Evolutionary conservation across 2,329 filamentous ascomycete species (phyloP).

Genomic region (Fusarium pseudograminearum): DNA sequence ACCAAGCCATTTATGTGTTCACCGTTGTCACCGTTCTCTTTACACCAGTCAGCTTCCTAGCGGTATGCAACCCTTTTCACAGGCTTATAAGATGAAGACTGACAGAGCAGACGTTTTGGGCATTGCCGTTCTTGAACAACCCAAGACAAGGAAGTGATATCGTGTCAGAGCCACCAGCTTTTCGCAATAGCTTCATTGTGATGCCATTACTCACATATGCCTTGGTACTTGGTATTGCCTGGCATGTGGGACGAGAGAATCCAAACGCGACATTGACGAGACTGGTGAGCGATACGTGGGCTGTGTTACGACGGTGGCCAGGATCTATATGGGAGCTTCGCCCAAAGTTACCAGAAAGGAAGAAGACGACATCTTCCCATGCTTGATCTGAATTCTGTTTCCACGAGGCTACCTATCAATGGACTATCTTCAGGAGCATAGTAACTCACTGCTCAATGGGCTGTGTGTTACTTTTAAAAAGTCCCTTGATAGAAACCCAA

Average conservation of each 20-base stretch:
- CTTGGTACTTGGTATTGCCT: accelerated
- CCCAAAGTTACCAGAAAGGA: background rate
- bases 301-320: accelerated
- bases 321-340: background rate
- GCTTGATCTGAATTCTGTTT: background rate
- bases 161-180: accelerated
- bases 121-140: background rate
- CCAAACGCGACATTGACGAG: accelerated
- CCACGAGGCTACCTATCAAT: too few relatives aligned
- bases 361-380: background rate
- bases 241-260: background rate
- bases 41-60: background rate
- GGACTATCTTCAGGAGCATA: too few relatives aligned
- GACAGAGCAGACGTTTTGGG: accelerated
- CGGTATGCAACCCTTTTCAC: background rate
- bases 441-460: too few relatives aligned
- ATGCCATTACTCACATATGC: background rate
- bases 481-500: too few relatives aligned
- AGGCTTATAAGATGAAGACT: background rate
- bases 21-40: background rate
- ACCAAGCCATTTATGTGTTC: background rate
- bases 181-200: background rate
- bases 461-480: too few relatives aligned
- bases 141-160: accelerated
- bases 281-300: accelerated